phyloP scores from a whole-genome alignment of 371 early-diverging fungal species.

The Syncephalastrum racemosum region DNA sequence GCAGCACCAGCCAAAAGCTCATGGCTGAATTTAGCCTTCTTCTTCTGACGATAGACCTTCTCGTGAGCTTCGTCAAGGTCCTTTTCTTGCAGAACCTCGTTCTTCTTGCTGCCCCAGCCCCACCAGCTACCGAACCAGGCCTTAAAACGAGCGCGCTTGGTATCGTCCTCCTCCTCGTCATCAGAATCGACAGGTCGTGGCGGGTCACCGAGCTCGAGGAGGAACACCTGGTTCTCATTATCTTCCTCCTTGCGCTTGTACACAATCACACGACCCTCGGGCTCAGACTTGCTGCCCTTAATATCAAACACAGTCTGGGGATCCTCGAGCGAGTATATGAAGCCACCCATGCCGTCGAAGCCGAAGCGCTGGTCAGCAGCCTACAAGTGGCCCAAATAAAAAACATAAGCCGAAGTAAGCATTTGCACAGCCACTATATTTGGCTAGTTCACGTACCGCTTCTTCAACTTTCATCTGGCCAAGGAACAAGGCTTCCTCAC shows the following conservation, averaged over 20 bases:
- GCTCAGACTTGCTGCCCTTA: conserved; percentile 20
- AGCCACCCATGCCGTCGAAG: conserved; percentile 25
- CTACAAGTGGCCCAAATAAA: conserved; percentile 12
- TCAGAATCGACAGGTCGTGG: conserved; percentile 25
- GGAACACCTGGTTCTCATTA: conserved; percentile 26
- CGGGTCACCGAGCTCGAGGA: conserved; percentile 27
- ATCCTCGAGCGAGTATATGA: conserved; percentile 26
- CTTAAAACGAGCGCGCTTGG: conserved; percentile 31
- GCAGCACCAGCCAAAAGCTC: conserved; percentile 57
- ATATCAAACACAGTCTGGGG: conserved; percentile 27
- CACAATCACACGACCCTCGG: conserved; percentile 25
- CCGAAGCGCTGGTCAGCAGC: conserved; percentile 35
- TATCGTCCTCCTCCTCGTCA: conserved; percentile 33
- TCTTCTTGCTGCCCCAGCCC: conserved; percentile 30
- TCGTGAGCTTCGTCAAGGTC: conserved; percentile 34
- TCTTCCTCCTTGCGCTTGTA: conserved; percentile 24
- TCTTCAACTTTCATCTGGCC: conserved; percentile 40
- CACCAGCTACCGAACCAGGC: conserved; percentile 36
- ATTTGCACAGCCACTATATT: neutral
- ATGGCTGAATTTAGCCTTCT: conserved; percentile 32
- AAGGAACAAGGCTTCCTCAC: conserved; percentile 30
- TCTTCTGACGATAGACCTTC: conserved; percentile 33
- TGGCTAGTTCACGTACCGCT: conserved; percentile 15
- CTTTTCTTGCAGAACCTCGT: conserved; percentile 21
- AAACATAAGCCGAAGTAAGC: conserved; percentile 4